These are phyloP conservation scores for Mortierella antarctica DNA, from an alignment of 192 early-diverging fungal genomes.

Conservation along the genomic window DNA sequence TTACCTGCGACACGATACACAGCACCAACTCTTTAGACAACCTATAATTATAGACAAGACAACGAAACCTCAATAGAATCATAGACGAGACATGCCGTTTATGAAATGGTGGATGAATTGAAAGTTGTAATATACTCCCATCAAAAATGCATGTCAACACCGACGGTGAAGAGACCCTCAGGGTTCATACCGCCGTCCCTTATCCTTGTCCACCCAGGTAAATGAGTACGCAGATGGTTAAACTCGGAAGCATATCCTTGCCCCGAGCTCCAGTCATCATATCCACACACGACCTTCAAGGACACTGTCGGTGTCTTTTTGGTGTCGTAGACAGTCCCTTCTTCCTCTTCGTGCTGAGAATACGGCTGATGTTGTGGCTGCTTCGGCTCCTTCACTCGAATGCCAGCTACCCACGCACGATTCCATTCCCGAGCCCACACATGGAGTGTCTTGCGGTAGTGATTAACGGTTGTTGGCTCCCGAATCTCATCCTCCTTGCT, in stretches of 20 bases:
- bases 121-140: neutral
- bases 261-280: conserved; percentile 30
- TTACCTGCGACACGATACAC: no score
- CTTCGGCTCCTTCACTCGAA: conserved; percentile 17
- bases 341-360: neutral
- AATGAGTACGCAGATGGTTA: conserved; percentile 23
- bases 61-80: no score
- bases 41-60: no score
- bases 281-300: conserved; percentile 26
- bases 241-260: conserved; percentile 23
- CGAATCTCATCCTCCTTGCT: neutral
- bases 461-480: conserved; percentile 11
- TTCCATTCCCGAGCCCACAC: conserved; percentile 34
- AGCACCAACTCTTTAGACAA: no score
- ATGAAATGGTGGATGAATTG: neutral
- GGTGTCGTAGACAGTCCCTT: no score
- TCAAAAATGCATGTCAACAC: conserved; percentile 13
- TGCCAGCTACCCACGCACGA: conserved; percentile 12
- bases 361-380: neutral
- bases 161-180: conserved; percentile 16
- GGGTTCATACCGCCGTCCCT: neutral
- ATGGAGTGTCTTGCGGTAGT: conserved; percentile 17
- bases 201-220: conserved; percentile 40
- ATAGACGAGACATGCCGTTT: neutral
- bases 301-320: conserved; percentile 7